Conservation (phyloP, 176 grass and related monocot genomes). For the Secale cereale region DNA sequence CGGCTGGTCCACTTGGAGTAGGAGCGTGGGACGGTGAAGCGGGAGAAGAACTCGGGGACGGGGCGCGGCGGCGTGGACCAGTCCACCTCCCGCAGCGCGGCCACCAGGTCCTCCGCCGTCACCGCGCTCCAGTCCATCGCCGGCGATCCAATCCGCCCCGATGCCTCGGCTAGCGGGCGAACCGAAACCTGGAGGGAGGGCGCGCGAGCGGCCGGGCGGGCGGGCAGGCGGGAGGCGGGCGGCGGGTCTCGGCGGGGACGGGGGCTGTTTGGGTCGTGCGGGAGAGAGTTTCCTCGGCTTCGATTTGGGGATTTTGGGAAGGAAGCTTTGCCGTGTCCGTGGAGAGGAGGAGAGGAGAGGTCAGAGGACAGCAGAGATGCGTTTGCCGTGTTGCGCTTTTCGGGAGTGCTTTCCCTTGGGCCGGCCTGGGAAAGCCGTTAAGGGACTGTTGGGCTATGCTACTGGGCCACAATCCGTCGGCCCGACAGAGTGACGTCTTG, state of each 20-base stretch:
- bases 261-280: neutral
- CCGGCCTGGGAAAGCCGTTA: neutral
- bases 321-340: conserved; percentile 10
- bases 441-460: neutral
- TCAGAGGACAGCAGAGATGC: neutral
- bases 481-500: neutral
- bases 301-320: neutral
- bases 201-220: neutral
- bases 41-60: conserved; percentile 94
- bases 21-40: conserved; percentile 93
- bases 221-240: neutral
- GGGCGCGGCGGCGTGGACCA: conserved; percentile 95
- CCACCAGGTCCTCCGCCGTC: conserved; percentile 94
- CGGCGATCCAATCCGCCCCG: conserved; percentile 14
- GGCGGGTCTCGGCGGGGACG: neutral
- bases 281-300: neutral
- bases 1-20: conserved; percentile 99
- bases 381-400: conserved; percentile 1
- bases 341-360: neutral
- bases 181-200: conserved; percentile 20
- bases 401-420: neutral
- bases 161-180: neutral
- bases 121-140: conserved; percentile 99
- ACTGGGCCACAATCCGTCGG: neutral
- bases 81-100: conserved; percentile 93